phyloP scores from a whole-genome alignment of 331 rosid species.

The Erythrophleum ivorense region DNA sequence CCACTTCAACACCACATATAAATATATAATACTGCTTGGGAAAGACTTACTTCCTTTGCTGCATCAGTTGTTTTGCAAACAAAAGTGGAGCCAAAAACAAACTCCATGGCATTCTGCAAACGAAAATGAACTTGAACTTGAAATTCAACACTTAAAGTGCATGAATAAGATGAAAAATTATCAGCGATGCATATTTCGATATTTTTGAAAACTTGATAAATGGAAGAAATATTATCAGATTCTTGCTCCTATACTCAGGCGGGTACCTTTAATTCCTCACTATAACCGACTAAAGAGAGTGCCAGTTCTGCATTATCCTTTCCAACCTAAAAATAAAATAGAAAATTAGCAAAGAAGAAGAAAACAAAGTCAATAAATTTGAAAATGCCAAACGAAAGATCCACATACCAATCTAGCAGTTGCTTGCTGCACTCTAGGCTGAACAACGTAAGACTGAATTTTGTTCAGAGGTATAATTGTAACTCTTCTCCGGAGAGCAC shows the following conservation, averaged over 20 bases:
- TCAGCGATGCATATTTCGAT: too few relatives aligned
- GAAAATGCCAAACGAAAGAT: constrained; percentile 19
- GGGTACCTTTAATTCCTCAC: constrained; percentile 75
- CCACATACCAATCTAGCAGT: constrained; percentile 70
- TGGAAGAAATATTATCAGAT: neutral
- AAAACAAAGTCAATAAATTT: constrained; percentile 20
- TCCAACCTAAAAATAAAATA: constrained; percentile 70
- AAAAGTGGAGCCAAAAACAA: constrained; percentile 86
- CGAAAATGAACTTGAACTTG: too few relatives aligned
- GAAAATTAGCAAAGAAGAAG: constrained; percentile 7
- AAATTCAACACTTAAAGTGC: too few relatives aligned
- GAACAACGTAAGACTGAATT: constrained; percentile 63
- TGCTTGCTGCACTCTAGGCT: constrained; percentile 61
- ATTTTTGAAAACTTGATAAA: constrained; percentile 28
- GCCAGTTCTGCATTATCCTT: constrained; percentile 81
- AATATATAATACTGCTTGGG: too few relatives aligned
- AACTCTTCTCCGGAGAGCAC: constrained; percentile 81
- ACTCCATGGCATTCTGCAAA: constrained; percentile 86
- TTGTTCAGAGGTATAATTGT: constrained; percentile 93
- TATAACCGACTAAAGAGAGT: too few relatives aligned
- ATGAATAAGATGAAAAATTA: too few relatives aligned
- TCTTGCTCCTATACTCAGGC: constrained; percentile 22
- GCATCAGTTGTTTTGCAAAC: too few relatives aligned
- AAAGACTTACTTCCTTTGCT: constrained; percentile 96
- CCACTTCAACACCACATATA: too few relatives aligned